These are phyloP conservation scores for Apostasia shenzhenica DNA, from an alignment of 106 monocot species.

Conservation along the genomic window DNA sequence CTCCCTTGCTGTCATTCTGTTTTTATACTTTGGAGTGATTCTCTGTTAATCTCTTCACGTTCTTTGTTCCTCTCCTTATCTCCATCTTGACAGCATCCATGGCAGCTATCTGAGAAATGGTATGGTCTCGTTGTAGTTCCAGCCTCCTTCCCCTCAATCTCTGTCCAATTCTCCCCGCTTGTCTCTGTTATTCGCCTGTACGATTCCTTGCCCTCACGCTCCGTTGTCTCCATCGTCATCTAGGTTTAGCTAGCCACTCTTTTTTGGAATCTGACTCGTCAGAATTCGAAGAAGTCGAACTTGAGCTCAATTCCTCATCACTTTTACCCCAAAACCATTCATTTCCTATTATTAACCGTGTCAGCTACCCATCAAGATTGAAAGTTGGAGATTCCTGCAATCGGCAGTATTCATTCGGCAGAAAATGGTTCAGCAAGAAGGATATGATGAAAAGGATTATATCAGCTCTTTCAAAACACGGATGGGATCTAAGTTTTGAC, in stretches of 20 bases:
- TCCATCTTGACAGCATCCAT: not conserved
- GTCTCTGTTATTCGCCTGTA: not conserved
- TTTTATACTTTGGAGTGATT: too few relatives aligned
- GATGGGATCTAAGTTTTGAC: slow-evolving; percentile 4
- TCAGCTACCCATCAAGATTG: not conserved
- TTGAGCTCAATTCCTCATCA: not conserved
- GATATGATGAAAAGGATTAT: not conserved
- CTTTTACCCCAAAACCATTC: not conserved
- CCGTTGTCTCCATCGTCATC: slow-evolving; percentile 6
- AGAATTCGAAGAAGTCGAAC: not conserved
- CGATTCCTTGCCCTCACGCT: not conserved
- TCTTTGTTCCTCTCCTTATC: not conserved
- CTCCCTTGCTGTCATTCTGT: not conserved
- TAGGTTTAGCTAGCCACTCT: slow-evolving; percentile 7
- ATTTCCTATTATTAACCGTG: not conserved
- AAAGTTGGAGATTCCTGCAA: not conserved
- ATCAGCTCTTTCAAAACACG: slow-evolving; percentile 7
- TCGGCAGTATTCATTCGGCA: not conserved
- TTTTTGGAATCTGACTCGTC: slow-evolving; percentile 1
- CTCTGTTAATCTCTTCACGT: not conserved
- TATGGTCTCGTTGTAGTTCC: not conserved
- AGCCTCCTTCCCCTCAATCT: not conserved
- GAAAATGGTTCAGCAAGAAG: slow-evolving; percentile 1
- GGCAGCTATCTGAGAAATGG: not conserved
- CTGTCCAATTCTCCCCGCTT: not conserved